Base-by-base conservation (phyloP, 2,329 filamentous ascomycete species). In the Monilinia fructigena region DNA sequence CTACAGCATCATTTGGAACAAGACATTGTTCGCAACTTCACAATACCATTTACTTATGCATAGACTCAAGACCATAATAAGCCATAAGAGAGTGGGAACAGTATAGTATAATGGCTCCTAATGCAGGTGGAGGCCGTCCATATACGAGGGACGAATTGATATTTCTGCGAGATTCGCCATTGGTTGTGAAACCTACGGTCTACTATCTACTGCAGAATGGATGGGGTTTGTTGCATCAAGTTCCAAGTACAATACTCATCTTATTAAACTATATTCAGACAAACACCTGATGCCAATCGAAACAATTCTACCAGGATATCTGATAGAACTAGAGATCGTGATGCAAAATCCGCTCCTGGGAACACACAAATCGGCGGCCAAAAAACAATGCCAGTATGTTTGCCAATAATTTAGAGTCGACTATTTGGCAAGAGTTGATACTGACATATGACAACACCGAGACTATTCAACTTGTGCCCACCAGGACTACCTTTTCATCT, bases 141-240 rank as follows among this genome's bases (percentile, higher is more conserved):
- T 97, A 97, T 78, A 85, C 90, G 69, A 83, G 86, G 78, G 91
- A 93, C 70, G 85, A 90, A 79, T 83, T 98, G 73, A 82, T 92
- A 74, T 83, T 84, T 77, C 82, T 98, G 74, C 86, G 89, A 79
- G 83, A 89, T 68, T 97, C 94, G 70, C 93, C 93, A 71, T 82
- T 97, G 53, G 59, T 54, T 93, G 81, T 85, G 73, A 96, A 91
- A 79, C 94, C 94, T 56, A 82, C 70, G 85, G 84, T 70, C 84
- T 97, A 55, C 93, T 93, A 71, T 90, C 92, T 35, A 85, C 89
- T 70, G 92, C 96, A 80, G 92, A 96, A 82, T 98, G 93, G 93
- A 96, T 97, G 92, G 93, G 94, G 90, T 96, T 82, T 70, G 74
- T 67, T 66, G 48, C 35, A 50, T 40, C n/a, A 55, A 50, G 18